phyloP scores from a whole-genome alignment of 305 asterid genomes.

The Rubia occidens region DNA sequence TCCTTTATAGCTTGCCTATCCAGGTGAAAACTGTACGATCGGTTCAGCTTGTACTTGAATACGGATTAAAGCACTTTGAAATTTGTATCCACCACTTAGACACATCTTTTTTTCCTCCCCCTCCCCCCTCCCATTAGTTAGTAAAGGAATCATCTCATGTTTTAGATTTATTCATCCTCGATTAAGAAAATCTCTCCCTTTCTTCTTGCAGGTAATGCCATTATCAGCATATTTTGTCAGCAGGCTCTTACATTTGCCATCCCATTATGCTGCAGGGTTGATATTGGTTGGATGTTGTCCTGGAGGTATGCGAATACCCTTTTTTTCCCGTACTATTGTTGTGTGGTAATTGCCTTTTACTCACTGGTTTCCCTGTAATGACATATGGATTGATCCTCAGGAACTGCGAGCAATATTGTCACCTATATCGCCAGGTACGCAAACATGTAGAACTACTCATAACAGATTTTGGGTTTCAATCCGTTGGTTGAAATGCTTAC shows the following conservation, averaged over 20 bases:
- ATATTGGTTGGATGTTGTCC: conserved; percentile 93
- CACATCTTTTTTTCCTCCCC: neutral
- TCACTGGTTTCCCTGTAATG: conserved; percentile 6
- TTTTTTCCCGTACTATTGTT: conserved; percentile 1
- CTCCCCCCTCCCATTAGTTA: neutral
- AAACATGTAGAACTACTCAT: neutral
- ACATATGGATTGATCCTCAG: conserved; percentile 31
- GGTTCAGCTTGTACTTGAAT: neutral
- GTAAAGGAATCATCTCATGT: conserved; percentile 1
- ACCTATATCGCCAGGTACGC: conserved; percentile 89
- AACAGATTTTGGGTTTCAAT: conserved; percentile 13
- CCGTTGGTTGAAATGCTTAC: conserved; percentile 23
- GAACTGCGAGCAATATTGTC: conserved; percentile 92
- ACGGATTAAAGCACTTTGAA: neutral
- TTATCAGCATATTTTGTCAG: conserved; percentile 71
- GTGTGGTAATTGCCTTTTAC: conserved; percentile 1
- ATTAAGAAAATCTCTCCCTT: neutral
- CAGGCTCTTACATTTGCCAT: conserved; percentile 74
- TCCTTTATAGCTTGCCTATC: neutral
- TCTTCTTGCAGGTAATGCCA: conserved; percentile 70
- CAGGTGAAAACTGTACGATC: neutral
- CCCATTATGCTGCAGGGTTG: conserved; percentile 87
- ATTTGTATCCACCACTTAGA: too few relatives aligned
- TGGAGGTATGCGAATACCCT: conserved; percentile 45
- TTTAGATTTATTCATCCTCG: neutral